Evolutionary conservation across 2,329 filamentous ascomycete genomes (phyloP), one percentile per base, ranked within the genome.

Genomic region (Ceratocystis lukuohia): DNA sequence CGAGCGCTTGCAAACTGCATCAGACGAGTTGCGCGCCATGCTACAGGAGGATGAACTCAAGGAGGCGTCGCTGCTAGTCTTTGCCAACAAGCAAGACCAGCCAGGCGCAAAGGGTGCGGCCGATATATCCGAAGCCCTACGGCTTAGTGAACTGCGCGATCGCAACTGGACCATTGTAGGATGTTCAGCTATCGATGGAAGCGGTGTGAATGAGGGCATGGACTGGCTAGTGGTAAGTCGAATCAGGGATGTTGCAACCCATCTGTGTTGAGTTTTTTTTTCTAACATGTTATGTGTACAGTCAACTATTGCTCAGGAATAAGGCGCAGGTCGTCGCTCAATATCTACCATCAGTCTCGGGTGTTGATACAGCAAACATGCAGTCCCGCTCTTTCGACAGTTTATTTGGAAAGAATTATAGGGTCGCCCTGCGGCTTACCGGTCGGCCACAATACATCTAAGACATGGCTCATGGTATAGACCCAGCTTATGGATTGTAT

Each of bases 81-180:
- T 97, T 76, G 94, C 94, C 73, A 99, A 99, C 79, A 99, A 99
- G 80, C 94, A 99, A 77, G 94, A 99, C 78, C 91, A 97, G 77
- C 93, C 93, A 1, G 94, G 94, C 20, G 93, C 94, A 62, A 96
- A 96, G 78, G 94, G 93, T 1, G 94, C 94, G 1, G 94, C 91
- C 20, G 94, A 97, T 75, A 99, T 99, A 70, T 96, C 90, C 66
- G 93, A 97, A 78, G 93, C 92, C 62, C 77, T 99, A 76, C 88
- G 88, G 72, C 78, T 99, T 71, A 92, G 91, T 65, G 91, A 96
- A 76, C 79, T 99, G 74, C 88, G 93, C 72, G 94, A 99, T 76
- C 84, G 94, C 73, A 99, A 97, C 81, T 99, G 94, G 94, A 97
- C 91, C 76, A 99, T 99, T 74, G 91, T 99, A 75, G 93, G 92